phyloP scores from a whole-genome alignment of 2,329 filamentous ascomycete species.

The Ceratocystis destructans region DNA sequence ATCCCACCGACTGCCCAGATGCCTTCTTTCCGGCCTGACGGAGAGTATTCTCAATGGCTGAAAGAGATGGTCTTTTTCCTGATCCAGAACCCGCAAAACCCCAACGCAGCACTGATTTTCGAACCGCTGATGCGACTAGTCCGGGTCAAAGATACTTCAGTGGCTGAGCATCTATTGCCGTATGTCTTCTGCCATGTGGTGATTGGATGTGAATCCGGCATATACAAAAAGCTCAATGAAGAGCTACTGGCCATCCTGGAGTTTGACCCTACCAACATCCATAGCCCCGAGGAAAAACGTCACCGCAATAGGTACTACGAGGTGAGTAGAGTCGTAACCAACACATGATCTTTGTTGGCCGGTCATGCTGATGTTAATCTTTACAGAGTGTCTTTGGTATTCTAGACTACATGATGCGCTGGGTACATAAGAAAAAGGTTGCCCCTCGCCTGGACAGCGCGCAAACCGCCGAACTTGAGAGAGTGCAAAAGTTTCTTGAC shows the following conservation, averaged over 20 bases:
- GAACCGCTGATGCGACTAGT: conserved; percentile 70
- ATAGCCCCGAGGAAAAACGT: conserved; percentile 42
- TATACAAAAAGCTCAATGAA: conserved; percentile 21
- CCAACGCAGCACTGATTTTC: conserved; percentile 65
- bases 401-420: conserved; percentile 81
- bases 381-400: conserved; percentile 70
- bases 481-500: conserved; percentile 38
- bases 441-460: conserved; percentile 23
- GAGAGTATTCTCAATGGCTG: conserved; percentile 65
- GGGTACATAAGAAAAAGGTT: conserved; percentile 54
- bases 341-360: not conserved
- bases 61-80: conserved; percentile 68
- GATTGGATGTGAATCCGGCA: conserved; percentile 36
- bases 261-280: conserved; percentile 35
- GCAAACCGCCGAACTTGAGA: conserved; percentile 36
- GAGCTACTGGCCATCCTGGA: conserved; percentile 67
- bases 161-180: conserved; percentile 77
- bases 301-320: conserved; percentile 77
- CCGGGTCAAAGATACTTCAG: conserved; percentile 69
- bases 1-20: conserved; percentile 36
- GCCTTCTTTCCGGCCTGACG: conserved; percentile 29
- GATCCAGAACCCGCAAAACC: conserved; percentile 60
- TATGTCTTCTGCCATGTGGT: conserved; percentile 76
- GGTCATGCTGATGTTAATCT: conserved; percentile 20
- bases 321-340: conserved; percentile 36